Conservation (phyloP, 129 eudicot genomes). For the Glebionis coronaria region DNA sequence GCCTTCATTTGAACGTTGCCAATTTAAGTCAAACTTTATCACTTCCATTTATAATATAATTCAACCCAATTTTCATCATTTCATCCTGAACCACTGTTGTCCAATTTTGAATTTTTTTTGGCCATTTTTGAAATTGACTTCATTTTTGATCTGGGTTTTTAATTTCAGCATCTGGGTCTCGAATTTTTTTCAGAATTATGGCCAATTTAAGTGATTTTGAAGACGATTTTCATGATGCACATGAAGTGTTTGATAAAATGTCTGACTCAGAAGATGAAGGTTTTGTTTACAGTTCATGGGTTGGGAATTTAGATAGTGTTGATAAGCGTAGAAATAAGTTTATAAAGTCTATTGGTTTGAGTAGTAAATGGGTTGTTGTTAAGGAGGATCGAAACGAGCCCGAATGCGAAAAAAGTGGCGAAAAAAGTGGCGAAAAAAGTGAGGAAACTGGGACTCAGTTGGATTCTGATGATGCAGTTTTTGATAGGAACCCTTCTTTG, state of each 20-base stretch:
- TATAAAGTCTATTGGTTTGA: slow-evolving; percentile 47
- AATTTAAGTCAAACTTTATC: slow-evolving; percentile 27
- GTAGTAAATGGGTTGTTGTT: slow-evolving; percentile 31
- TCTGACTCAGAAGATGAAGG: slow-evolving; percentile 56
- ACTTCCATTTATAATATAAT: slow-evolving; percentile 22
- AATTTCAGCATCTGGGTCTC: neutral
- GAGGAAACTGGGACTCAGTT: neutral
- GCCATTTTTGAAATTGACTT: neutral
- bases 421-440: neutral
- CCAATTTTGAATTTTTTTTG: slow-evolving; percentile 10
- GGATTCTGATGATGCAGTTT: slow-evolving; percentile 35
- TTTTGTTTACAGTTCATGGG: slow-evolving; percentile 45
- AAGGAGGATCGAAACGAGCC: slow-evolving; percentile 39
- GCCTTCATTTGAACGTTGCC: slow-evolving; percentile 27
- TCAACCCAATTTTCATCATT: slow-evolving; percentile 11
- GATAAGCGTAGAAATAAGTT: slow-evolving; percentile 62
- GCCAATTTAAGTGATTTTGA: slow-evolving; percentile 33
- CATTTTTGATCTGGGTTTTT: neutral
- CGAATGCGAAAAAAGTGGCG: slow-evolving; percentile 5
- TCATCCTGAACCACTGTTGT: too few species aligned
- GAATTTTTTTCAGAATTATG: too few species aligned
- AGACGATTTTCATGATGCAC: slow-evolving; percentile 63
- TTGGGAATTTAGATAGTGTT: slow-evolving; percentile 48
- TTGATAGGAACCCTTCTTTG: slow-evolving; percentile 34
- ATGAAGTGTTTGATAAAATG: slow-evolving; percentile 47